Percentiles rank a stretch among this genome's conserved stretches.
These are phyloP conservation scores for Podaxis sp. DNA, from an alignment of 768 basidiomycete genomes.

Conservation along the genomic window DNA sequence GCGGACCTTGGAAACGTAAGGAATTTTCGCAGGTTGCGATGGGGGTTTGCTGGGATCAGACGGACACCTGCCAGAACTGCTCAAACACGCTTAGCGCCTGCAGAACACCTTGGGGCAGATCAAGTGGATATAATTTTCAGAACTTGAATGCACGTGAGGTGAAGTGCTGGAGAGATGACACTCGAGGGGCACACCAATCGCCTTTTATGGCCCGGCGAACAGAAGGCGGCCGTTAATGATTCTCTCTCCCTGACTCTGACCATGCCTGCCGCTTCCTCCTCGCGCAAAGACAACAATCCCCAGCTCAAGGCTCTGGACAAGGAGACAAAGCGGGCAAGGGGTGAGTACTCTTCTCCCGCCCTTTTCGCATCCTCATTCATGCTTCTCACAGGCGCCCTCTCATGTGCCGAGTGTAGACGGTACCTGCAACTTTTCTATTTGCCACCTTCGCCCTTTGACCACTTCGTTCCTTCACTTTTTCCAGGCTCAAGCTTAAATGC, in stretches of 20 bases:
- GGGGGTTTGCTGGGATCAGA: too few relatives aligned
- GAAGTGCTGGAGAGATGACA: too few relatives aligned
- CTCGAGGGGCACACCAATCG: too few relatives aligned
- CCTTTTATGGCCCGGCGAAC: too few relatives aligned
- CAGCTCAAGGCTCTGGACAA: conserved; percentile 56
- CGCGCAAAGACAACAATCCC: conserved; percentile 41
- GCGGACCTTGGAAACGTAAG: too few relatives aligned
- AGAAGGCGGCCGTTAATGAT: too few relatives aligned
- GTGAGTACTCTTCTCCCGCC: conserved; percentile 23
- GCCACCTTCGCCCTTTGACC: neutral
- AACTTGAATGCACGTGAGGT: too few relatives aligned
- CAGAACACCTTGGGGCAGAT: too few relatives aligned
- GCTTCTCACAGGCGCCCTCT: conserved; percentile 38
- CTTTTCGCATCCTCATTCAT: neutral
- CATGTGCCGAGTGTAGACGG: conserved; percentile 67
- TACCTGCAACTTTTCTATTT: conserved; percentile 22
- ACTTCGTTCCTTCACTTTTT: neutral
- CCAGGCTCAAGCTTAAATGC: conserved; percentile 68
- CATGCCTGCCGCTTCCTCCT: neutral
- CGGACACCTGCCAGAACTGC: too few relatives aligned
- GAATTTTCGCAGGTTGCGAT: too few relatives aligned
- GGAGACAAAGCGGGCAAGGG: conserved; percentile 62
- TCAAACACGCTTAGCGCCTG: too few relatives aligned
- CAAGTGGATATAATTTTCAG: too few relatives aligned
- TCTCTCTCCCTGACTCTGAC: neutral